phyloP scores from a whole-genome alignment of 768 basidiomycete genomes.

The Coprinellus micaceus region DNA sequence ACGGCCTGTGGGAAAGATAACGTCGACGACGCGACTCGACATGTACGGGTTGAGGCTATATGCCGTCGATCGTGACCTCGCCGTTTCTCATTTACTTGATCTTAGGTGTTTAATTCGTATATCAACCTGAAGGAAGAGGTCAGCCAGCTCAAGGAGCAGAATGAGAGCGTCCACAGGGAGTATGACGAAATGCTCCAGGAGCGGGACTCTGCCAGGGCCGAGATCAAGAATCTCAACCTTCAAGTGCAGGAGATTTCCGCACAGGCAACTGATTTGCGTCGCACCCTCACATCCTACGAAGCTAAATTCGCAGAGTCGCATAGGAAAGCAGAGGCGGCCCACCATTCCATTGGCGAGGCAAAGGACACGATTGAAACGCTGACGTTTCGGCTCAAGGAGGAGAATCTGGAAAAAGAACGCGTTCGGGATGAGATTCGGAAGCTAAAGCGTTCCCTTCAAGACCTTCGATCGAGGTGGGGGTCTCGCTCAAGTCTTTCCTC shows the following conservation, averaged over 20 bases:
- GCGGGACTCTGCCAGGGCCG: neutral
- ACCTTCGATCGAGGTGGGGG: neutral
- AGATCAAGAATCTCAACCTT: neutral
- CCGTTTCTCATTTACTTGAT: neutral
- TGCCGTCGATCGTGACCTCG: no score
- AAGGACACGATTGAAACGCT: neutral
- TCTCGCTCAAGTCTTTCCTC: neutral
- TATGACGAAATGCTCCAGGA: neutral
- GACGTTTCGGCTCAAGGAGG: neutral
- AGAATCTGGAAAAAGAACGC: neutral
- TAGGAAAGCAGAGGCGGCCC: neutral
- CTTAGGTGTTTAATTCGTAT: neutral
- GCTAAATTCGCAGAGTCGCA: conserved; percentile 8
- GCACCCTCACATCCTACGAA: no score
- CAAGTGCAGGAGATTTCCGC: neutral
- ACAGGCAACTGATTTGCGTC: no score
- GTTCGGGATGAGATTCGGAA: neutral
- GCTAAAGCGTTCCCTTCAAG: conserved; percentile 4
- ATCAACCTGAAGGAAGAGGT: neutral
- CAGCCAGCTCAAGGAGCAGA: neutral
- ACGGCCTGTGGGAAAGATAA: no score
- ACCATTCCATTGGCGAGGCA: neutral
- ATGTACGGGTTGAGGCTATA: no score
- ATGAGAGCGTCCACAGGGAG: neutral
- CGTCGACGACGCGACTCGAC: no score